These are phyloP conservation scores for Lepraria neglecta DNA, from an alignment of 495 filamentous ascomycete genomes.

Conservation along the genomic window DNA sequence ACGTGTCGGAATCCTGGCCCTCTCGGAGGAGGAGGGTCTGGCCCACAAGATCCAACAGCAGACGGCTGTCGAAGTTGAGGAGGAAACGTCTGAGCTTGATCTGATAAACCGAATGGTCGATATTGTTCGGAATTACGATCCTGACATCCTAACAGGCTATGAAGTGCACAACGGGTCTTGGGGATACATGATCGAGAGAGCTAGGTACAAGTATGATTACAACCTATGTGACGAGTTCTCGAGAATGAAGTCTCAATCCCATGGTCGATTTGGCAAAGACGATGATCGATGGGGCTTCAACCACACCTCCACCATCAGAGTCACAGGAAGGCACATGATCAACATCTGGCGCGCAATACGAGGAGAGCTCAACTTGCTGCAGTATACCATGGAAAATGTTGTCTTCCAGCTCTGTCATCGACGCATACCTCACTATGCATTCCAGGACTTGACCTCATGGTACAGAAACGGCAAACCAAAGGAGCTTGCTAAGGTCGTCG, in stretches of 20 bases:
- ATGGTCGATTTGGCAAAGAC: conserved; percentile 77
- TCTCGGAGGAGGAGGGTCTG: conserved; percentile 50
- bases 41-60: conserved; percentile 44
- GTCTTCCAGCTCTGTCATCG: conserved; percentile 86
- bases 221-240: conserved; percentile 87
- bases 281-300: conserved; percentile 88
- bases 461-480: conserved; percentile 60
- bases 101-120: conserved; percentile 76
- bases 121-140: conserved; percentile 76
- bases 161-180: conserved; percentile 91
- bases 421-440: conserved; percentile 85
- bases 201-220: conserved; percentile 77
- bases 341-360: conserved; percentile 98
- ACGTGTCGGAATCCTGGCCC: conserved; percentile 60
- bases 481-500: conserved; percentile 66
- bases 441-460: conserved; percentile 72
- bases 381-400: conserved; percentile 96
- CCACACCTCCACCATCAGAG: conserved; percentile 74
- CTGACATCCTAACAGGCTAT: conserved; percentile 91
- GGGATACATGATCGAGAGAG: conserved; percentile 92
- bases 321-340: conserved; percentile 91
- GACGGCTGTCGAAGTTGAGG: conserved; percentile 54
- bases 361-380: conserved; percentile 77
- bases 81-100: conserved; percentile 75
- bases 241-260: conserved; percentile 72